A percentile compares a stretch with the other conserved stretches of the same genome.
phyloP scores from a whole-genome alignment of 768 basidiomycete species.

The Chalciporus pseudorubinellus region DNA sequence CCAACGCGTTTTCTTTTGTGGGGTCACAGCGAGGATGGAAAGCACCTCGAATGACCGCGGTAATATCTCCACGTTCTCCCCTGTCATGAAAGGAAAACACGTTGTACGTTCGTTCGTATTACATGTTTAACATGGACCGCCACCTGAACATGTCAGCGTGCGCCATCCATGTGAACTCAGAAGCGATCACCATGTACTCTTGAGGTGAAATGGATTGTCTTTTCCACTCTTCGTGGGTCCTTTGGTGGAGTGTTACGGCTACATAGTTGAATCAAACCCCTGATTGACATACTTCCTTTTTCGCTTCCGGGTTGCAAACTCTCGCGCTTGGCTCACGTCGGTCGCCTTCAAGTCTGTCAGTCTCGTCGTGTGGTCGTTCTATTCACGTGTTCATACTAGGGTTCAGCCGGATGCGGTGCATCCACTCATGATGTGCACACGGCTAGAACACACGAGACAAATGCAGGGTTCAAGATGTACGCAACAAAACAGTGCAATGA shows the following conservation, averaged over 20 bases:
- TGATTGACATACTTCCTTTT: constrained; percentile 13
- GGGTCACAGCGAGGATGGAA: background rate
- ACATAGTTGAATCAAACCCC: background rate
- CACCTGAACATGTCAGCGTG: constrained; percentile 12
- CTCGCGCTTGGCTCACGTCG: background rate
- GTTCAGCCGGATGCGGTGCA: constrained; percentile 18
- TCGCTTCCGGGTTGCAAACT: background rate
- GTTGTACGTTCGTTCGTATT: constrained; percentile 14
- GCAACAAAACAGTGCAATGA: constrained; percentile 18
- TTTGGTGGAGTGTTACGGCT: background rate
- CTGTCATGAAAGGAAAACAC: constrained; percentile 6
- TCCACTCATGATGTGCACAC: constrained; percentile 15
- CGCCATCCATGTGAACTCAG: constrained; percentile 6
- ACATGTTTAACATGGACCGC: constrained; percentile 18
- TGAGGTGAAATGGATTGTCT: background rate
- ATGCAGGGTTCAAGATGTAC: constrained; percentile 19
- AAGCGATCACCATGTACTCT: background rate
- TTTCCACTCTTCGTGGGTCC: constrained; percentile 1
- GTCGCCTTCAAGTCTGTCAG: background rate
- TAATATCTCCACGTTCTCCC: background rate
- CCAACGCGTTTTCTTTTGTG: background rate
- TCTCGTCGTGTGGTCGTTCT: constrained; percentile 2
- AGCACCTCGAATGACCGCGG: background rate
- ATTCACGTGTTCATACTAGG: constrained; percentile 17
- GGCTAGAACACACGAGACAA: constrained; percentile 20